Evolutionary conservation across 306 rosid species (phyloP), one percentile per base, ranked within the genome.

Genomic region (Vigna radiata): DNA sequence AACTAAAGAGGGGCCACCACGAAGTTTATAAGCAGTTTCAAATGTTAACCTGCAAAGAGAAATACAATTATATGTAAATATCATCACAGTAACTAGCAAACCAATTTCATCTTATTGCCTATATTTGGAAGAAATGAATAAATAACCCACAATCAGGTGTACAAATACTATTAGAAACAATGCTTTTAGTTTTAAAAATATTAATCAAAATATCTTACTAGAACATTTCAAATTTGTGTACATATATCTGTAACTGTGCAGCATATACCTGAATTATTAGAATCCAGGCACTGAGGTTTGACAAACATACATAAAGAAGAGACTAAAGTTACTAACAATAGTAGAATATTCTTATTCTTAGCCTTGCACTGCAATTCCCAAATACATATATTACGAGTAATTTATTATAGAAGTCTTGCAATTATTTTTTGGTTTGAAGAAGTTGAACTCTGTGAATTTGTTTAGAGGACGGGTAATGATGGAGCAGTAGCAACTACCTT

Each of bases 1-100:
- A 63, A 95, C 99, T 25, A 95, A 19, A 41, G 99, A 95, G 79
- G 97, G 99, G 50, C 99, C 99, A 72, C 99, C 99, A 60, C 97
- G 97, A 75, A 89, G 97, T 80, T 95, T 92, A 48, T 74, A 77
- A 41, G 99, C 96, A 3, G 97, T 92, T 88, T 95, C 99, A 85
- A 95, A 89, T 59, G 97, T 95, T 85, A 95, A 77, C 79, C 99
- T 95, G 89, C 68, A 85, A 86, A 84, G 56, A 80, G 46, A 70
- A 37, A 61, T 56, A 72, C 59, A 59, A 55, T 17, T 65, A 69
- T 68, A 43, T 36, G 78, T 46, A 63, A 74, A n/a, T 52, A 87
- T 44, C 73, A 36, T 41, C 53, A 73, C 70, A 17, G 52, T 47
- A 68, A 69, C 33, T 64, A 55, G 31, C 53, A 81, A 64, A 64